Evolutionary conservation across 768 basidiomycete species (phyloP).

Genomic region (Pleurotus tuber-regium): DNA sequence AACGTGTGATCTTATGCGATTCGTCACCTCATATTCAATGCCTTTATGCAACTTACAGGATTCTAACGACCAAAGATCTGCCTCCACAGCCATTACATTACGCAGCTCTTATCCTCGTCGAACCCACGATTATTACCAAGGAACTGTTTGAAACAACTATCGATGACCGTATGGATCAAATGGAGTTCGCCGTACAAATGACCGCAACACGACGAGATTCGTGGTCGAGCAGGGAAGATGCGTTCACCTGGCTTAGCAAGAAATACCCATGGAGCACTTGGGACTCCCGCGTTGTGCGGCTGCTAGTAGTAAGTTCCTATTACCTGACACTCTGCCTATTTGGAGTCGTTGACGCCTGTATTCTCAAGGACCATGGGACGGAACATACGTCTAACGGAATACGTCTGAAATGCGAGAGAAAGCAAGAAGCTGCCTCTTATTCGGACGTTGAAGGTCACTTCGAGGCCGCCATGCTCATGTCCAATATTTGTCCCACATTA

Average conservation of each 20-base stretch:
- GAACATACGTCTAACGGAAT: not conserved
- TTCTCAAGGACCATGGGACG: not conserved
- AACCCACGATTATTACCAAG: conserved; percentile 39
- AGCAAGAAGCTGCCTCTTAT: conserved; percentile 7
- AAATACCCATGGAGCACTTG: conserved; percentile 45
- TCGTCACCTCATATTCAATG: not conserved
- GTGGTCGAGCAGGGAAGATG: conserved; percentile 41
- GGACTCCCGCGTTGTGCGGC: conserved; percentile 37
- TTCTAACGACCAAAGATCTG: conserved; percentile 36
- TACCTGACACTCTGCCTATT: too few species aligned
- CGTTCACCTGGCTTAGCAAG: conserved; percentile 39
- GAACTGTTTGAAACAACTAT: conserved; percentile 34
- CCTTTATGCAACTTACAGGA: conserved; percentile 22
- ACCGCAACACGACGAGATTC: conserved; percentile 34
- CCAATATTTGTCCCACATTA: not conserved
- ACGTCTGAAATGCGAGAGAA: conserved; percentile 1
- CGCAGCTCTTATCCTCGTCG: conserved; percentile 39
- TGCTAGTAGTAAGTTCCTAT: conserved; percentile 33
- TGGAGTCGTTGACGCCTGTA: too few species aligned
- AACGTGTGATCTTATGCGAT: not conserved
- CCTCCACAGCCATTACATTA: conserved; percentile 26
- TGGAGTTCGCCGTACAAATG: conserved; percentile 31
- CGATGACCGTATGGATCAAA: conserved; percentile 34
- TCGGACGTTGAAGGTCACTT: conserved; percentile 1
- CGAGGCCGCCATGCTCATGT: not conserved